A percentile compares a stretch with the other conserved stretches of the same genome.
These are phyloP conservation scores for Zizania palustris DNA, from an alignment of 202 grass and related monocot genomes.

Conservation along the genomic window DNA sequence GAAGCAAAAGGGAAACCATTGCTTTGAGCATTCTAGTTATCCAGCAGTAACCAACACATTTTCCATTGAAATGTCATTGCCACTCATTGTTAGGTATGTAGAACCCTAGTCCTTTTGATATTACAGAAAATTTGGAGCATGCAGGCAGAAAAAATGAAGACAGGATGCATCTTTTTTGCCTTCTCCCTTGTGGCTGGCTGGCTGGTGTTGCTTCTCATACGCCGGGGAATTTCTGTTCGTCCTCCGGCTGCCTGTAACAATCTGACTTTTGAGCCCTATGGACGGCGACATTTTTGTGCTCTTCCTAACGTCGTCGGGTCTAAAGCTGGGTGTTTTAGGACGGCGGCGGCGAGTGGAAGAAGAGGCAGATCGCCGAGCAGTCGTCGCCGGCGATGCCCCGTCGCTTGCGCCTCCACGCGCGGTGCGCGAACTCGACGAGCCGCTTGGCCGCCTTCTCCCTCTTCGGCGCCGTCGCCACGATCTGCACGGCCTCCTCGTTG, in stretches of 20 bases:
- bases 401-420: slow-evolving; percentile 67
- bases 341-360: slow-evolving; percentile 60
- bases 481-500: slow-evolving; percentile 85
- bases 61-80: not conserved
- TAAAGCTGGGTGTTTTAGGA: not conserved
- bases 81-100: slow-evolving; percentile 20
- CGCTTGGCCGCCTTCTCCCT: slow-evolving; percentile 67
- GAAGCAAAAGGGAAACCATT: slow-evolving; percentile 37
- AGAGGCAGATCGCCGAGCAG: slow-evolving; percentile 95
- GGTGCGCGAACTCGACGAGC: slow-evolving; percentile 72
- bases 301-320: slow-evolving; percentile 25
- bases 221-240: not conserved
- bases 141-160: slow-evolving; percentile 37
- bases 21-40: slow-evolving; percentile 33
- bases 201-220: slow-evolving; percentile 35
- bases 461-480: slow-evolving; percentile 63
- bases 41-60: not conserved
- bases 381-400: slow-evolving; percentile 78
- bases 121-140: slow-evolving; percentile 3
- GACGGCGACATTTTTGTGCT: slow-evolving; percentile 27
- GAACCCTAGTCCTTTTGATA: slow-evolving; percentile 3
- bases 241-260: slow-evolving; percentile 16
- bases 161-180: slow-evolving; percentile 11
- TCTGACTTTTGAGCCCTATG: not conserved
- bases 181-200: too few relatives aligned